These are phyloP conservation scores for Pichia sp. DNA, from an alignment of 1,139 yeast species.

Conservation along the genomic window DNA sequence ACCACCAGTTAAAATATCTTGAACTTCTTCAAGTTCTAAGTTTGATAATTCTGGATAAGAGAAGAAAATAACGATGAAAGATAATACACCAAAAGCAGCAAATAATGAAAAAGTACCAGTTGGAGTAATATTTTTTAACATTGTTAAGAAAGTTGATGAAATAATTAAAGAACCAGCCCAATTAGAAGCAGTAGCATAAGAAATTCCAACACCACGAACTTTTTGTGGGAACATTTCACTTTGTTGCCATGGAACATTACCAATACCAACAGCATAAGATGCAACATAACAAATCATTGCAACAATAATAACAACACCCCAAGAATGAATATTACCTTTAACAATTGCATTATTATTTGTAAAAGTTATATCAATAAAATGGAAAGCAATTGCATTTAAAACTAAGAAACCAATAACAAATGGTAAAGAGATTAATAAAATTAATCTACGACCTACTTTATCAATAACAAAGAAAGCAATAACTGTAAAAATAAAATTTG, in stretches of 20 bases:
- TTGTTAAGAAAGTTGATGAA: conserved; percentile 86
- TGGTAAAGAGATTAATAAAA: conserved; percentile 68
- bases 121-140: conserved; percentile 89
- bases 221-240: conserved; percentile 89
- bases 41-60: conserved; percentile 91
- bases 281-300: conserved; percentile 86
- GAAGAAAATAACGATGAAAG: conserved; percentile 69
- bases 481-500: conserved; percentile 80
- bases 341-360: conserved; percentile 41
- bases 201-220: conserved; percentile 87
- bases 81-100: conserved; percentile 69
- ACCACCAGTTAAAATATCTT: conserved; percentile 70
- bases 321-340: conserved; percentile 48
- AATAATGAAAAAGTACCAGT: conserved; percentile 90
- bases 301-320: conserved; percentile 83
- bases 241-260: conserved; percentile 98
- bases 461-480: conserved; percentile 82
- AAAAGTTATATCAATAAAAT: conserved; percentile 61
- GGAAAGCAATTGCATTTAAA: conserved; percentile 83
- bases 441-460: conserved; percentile 75
- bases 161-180: conserved; percentile 94
- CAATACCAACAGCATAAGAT: conserved; percentile 87
- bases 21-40: conserved; percentile 86
- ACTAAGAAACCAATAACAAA: conserved; percentile 74
- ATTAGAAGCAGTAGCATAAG: conserved; percentile 88